Evolutionary conservation across 164 flowering plant genomes (phyloP), one percentile per base, ranked within the genome.

Genomic region (Warburgia ugandensis): DNA sequence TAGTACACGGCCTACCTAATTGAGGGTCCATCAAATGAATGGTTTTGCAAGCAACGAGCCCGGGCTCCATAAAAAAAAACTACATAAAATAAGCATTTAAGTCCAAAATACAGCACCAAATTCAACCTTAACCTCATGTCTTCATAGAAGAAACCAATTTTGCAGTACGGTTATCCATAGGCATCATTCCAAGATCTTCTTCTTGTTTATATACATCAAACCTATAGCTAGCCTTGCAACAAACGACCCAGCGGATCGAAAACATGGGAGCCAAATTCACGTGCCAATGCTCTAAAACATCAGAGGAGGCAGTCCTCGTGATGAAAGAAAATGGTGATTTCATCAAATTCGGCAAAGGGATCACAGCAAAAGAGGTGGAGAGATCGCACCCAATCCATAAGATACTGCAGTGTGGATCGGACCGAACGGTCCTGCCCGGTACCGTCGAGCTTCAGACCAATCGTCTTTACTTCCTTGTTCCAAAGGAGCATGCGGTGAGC

Each of bases 271-370:
- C 19, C 28, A 27, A 33, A 17, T 27, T 40, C 13, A 19, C 46
- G 41, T 52, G 56, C 9, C 5, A 28, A 29, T 52, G 56, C 47
- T 1, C 37, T 5, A 17, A 14, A 30, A 27, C 43, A 36, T 30
- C 21, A 16, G 35, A 45, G 25, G 33, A 33, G 5, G 37, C 17
- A 4, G 55, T 58, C 48, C 8, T 40, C 41, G 41, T 58, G 19
- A 58, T 58, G 62, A 50, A 49, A 41, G 49, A 41, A 33, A 31
- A 58, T 33, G 62, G 62, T 14, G 42, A 32, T 5, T 49, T 58
- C 29, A 31, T 58, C 43, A 19, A 50, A 33, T 49, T 30, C 42
- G 42, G 17, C 6, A 42, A 32, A 16, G 39, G 55, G 25, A 31
- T 50, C 32, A 6, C 13, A 29, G 62, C 50, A 3, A 50, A 40